Evolutionary conservation across 2,329 filamentous ascomycete genomes (phyloP), one percentile per base, ranked within the genome.

Genomic region (Ophiostoma tasmaniense): DNA sequence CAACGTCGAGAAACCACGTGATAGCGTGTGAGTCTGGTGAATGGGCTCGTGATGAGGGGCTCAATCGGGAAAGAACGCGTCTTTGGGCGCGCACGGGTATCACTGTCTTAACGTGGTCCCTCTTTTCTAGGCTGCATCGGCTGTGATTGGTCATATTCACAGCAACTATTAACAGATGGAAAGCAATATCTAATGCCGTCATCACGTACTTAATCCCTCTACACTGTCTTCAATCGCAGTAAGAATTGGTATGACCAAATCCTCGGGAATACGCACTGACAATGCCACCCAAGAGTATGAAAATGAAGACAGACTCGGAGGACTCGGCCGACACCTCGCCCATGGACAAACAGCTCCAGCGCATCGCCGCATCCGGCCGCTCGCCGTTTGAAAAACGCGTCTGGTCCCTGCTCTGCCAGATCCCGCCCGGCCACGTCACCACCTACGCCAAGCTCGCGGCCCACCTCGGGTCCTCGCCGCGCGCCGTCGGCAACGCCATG

Each of bases 401-500:
- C 71, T 94, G 92, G 80, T 80, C 83, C 1, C 83, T 90, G 4
- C 85, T 96, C 2, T 89, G 89, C 75, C 90, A 92, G 75, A 91
- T 96, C 70, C 93, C 93, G 0, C 78, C 80, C 20, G 92, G 92
- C 39, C 82, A 82, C 68, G 89, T 93, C 75, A 92, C 90, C 0
- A 94, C 92, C 0, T 96, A 97, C 79, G 89, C 85, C 2, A 82
- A 89, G 1, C 81, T 96, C 67, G 87, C 92, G 0, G 82, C 82
- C 10, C 84, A 89, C 70, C 83, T 94, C 20, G 77, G 81, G 13
- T 92, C 90, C 28, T 91, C 89, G 3, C 89, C 91, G 1, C 83
- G 91, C 59, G 91, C 91, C 0, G 86, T 95, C 5, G 91, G 91
- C 20, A 92, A 90, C 70, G 91, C 91, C 1, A 81, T 96, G 75